These are phyloP conservation scores for Lactifluus piperatus DNA, from an alignment of 768 basidiomycete genomes.

Conservation along the genomic window DNA sequence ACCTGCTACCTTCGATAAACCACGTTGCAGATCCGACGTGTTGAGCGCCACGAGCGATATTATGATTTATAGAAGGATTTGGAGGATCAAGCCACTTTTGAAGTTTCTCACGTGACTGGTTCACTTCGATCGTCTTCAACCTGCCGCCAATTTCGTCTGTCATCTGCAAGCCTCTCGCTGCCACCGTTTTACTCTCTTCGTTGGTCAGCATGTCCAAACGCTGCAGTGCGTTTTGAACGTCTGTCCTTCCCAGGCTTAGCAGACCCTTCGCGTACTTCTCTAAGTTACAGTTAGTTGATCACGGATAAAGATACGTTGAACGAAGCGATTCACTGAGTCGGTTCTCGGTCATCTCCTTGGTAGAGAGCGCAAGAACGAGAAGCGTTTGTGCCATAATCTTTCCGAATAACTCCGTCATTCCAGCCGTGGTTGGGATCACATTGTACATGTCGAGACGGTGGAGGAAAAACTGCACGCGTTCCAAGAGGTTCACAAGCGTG, in stretches of 20 bases:
- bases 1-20: neutral
- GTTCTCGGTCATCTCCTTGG: neutral
- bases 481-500: neutral
- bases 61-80: neutral
- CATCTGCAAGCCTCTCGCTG: neutral
- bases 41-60: neutral
- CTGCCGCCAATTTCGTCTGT: neutral
- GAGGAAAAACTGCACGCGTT: neutral
- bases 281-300: neutral
- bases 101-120: neutral
- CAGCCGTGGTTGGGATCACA: neutral
- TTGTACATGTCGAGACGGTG: neutral
- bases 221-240: neutral
- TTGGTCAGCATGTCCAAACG: neutral
- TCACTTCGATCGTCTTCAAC: neutral
- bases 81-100: neutral
- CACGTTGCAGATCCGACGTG: neutral
- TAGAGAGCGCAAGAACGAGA: neutral
- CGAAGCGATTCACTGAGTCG: neutral
- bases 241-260: neutral
- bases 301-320: neutral
- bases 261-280: neutral
- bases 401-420: neutral
- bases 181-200: neutral
- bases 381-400: neutral